A percentile compares a stretch with the other conserved stretches of the same genome.
Evolutionary conservation across 2,329 filamentous ascomycete species (phyloP).

Genomic region (Cadophora sp.): DNA sequence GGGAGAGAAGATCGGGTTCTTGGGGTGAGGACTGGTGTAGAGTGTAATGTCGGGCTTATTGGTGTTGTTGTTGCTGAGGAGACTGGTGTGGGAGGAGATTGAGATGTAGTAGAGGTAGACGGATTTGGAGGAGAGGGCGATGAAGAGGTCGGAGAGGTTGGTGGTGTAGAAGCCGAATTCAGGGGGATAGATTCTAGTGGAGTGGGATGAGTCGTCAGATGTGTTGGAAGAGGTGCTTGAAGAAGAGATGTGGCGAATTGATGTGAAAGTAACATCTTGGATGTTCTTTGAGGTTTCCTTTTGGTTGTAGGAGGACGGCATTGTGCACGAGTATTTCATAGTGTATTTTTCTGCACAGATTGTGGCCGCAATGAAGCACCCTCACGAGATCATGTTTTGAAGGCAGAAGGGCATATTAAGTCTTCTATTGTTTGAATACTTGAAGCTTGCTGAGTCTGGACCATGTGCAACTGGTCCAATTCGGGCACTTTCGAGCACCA

Average conservation of each 20-base stretch:
- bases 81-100: neutral
- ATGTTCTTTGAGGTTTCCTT: neutral
- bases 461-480: neutral
- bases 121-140: neutral
- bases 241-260: neutral
- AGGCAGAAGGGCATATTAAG: neutral
- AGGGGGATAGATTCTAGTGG: neutral
- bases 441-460: neutral
- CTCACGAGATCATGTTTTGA: neutral
- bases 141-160: neutral
- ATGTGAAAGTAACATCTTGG: neutral
- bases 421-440: neutral
- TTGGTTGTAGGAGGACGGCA: neutral
- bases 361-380: neutral
- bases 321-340: neutral
- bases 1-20: neutral
- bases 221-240: neutral
- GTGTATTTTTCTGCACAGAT: neutral
- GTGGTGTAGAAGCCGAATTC: neutral
- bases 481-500: neutral
- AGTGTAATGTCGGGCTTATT: neutral
- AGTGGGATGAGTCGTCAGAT: neutral
- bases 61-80: neutral
- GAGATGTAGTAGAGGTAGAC: neutral
- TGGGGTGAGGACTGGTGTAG: neutral